Evolutionary conservation across 495 filamentous ascomycete genomes (phyloP), one percentile per base, ranked within the genome.

Genomic region (Penicillium crystallinum): DNA sequence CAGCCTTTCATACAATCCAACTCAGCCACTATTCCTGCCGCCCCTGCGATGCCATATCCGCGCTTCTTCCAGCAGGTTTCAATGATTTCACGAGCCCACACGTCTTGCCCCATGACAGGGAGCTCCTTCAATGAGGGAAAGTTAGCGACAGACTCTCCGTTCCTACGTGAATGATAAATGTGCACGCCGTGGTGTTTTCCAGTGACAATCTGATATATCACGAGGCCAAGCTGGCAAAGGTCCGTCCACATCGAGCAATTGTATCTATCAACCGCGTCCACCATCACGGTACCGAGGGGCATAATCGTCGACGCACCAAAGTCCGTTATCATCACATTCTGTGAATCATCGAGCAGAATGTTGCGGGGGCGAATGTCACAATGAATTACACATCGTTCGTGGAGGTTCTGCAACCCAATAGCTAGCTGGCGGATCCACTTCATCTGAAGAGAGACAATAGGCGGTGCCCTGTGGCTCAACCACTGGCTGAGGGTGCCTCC

Each of bases 181-280:
- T n/a, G 8, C 9, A 22, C 6, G 11, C 31, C 0, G 8, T 29
- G 10, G 0, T 0, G 21, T 12, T 10, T 23, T 4, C 45, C 45
- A 17, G 45, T 47, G n/a, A 14, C 21, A 15, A 47, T 37, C 8
- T 23, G 10, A 10, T 47, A 29, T 12, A 47, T 15, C 3, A 47
- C 45, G 0, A 34, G 12, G 4, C 45, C 45, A 1, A 47, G n/a
- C 9, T 36, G 45, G 33, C 22, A 25, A 5, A 47, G 8, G 18
- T 47, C 45, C 7, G 33, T 47, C 45, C 45, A 47, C 5, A 47
- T 36, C 3, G 45, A 47, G 15, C 31, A 47, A 8, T 47, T 36
- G 11, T 47, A 36, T 9, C n/a, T 7, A 37, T 47, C 45, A 12
- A 25, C 30, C 2, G 21, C 21, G 3, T 47, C 8, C 3, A 2